Percentiles rank a stretch among this genome's conserved stretches.
phyloP scores from a whole-genome alignment of 2,329 filamentous ascomycete genomes.

The Aspergillus aculeatus region DNA sequence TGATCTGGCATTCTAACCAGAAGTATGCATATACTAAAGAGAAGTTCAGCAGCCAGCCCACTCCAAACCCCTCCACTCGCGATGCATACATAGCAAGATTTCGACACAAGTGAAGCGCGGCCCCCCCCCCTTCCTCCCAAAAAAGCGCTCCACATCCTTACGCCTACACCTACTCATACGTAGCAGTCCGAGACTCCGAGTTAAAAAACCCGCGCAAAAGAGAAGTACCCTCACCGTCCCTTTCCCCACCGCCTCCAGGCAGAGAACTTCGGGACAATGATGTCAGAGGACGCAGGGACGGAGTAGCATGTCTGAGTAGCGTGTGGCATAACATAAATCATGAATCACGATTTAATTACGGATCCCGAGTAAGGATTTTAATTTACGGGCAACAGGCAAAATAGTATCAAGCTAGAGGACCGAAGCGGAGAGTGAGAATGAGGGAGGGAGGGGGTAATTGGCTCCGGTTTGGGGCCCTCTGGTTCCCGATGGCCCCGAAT shows the following conservation, averaged over 20 bases:
- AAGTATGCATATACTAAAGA: too few species aligned
- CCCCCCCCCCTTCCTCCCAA: too few species aligned
- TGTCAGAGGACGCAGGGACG: not conserved
- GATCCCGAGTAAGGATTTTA: not conserved
- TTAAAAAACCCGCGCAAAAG: not conserved
- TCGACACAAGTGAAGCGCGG: too few species aligned
- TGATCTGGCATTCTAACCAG: too few species aligned
- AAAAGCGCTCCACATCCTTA: too few species aligned
- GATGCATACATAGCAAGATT: too few species aligned
- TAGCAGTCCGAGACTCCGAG: too few species aligned
- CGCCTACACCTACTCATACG: too few species aligned
- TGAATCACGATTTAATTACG: too few species aligned
- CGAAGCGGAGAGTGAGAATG: not conserved
- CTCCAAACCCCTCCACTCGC: too few species aligned
- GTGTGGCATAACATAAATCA: too few species aligned
- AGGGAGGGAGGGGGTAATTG: not conserved
- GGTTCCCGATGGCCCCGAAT: not conserved
- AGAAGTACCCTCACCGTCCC: not conserved
- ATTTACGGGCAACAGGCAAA: not conserved
- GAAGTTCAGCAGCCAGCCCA: too few species aligned
- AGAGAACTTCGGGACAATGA: not conserved
- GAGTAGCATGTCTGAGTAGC: not conserved
- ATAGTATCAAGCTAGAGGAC: not conserved
- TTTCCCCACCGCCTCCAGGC: not conserved
- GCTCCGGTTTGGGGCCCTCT: not conserved